Evolutionary conservation across 768 basidiomycete genomes (phyloP).

Genomic region (Lentinula detonsa): DNA sequence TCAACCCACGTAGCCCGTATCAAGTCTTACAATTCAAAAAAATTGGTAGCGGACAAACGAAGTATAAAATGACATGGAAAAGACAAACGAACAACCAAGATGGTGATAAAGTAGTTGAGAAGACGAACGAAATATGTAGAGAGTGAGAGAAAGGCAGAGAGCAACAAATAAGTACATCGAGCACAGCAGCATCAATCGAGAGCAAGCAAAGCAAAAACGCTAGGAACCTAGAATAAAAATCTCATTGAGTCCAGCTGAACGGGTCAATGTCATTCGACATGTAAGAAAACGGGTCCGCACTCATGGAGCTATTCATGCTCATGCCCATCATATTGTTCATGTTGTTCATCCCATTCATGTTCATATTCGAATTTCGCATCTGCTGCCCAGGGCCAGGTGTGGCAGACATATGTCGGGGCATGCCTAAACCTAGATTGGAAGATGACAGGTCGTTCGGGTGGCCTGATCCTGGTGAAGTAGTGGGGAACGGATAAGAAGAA

Average conservation of each 20-base stretch:
- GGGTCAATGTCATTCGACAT: conserved; percentile 47
- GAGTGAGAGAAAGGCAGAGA: conserved; percentile 11
- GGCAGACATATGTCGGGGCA: conserved; percentile 9
- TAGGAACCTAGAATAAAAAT: conserved; percentile 9
- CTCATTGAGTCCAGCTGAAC: conserved; percentile 51
- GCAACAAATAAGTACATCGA: conserved; percentile 11
- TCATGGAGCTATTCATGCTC: conserved; percentile 9
- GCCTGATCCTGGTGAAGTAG: conserved; percentile 5
- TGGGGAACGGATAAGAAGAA: conserved; percentile 8
- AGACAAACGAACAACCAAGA: conserved; percentile 10
- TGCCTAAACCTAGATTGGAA: conserved; percentile 6
- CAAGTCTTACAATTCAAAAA: conserved; percentile 7
- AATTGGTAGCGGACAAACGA: conserved; percentile 10
- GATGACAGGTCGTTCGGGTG: conserved; percentile 2
- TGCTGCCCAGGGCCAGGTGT: conserved; percentile 5
- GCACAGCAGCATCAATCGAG: background rate
- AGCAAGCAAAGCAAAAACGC: conserved; percentile 7
- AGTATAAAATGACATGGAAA: conserved; percentile 13
- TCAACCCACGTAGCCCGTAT: conserved; percentile 12
- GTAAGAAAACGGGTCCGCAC: conserved; percentile 29
- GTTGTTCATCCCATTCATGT: conserved; percentile 1
- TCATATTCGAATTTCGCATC: conserved; percentile 3
- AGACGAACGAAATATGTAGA: background rate
- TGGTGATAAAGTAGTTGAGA: background rate
- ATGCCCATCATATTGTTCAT: conserved; percentile 5